Conservation (phyloP, 768 basidiomycete species). For the Pholiota molesta region DNA sequence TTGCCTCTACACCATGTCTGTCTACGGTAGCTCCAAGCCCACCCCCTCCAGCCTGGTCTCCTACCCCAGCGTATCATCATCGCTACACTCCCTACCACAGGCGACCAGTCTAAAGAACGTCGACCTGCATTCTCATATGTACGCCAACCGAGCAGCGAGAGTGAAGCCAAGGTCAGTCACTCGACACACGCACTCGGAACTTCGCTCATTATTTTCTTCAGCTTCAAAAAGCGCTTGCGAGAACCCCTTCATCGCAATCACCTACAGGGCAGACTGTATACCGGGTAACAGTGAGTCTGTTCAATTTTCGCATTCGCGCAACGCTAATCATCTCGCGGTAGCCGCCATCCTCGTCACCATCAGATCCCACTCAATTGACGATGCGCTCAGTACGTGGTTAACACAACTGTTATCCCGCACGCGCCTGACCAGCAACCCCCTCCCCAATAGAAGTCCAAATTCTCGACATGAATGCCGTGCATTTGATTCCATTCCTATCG, state of each 20-base stretch:
- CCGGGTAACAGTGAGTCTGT: conserved; percentile 38
- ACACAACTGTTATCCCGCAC: background rate
- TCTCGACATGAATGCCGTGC: conserved; percentile 24
- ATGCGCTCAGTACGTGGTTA: conserved; percentile 47
- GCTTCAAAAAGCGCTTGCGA: conserved; percentile 62
- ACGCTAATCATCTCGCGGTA: conserved; percentile 20
- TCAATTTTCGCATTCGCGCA: conserved; percentile 6
- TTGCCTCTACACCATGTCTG: conserved; percentile 24
- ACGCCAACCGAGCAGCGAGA: conserved; percentile 67
- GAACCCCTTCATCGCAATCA: conserved; percentile 31
- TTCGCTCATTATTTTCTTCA: conserved; percentile 19
- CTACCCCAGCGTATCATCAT: conserved; percentile 71
- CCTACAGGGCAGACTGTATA: conserved; percentile 35
- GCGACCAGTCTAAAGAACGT: conserved; percentile 72
- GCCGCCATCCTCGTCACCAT: conserved; percentile 36
- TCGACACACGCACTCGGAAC: background rate
- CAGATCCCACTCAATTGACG: conserved; percentile 52
- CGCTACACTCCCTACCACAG: conserved; percentile 69
- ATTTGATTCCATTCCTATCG: background rate
- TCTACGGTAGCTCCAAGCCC: conserved; percentile 31
- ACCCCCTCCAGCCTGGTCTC: conserved; percentile 63
- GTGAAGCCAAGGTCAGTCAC: conserved; percentile 69
- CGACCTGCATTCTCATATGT: conserved; percentile 70
- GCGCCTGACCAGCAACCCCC: conserved; percentile 1
- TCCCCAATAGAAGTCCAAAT: conserved; percentile 29